These are phyloP conservation scores for Wakefieldia striispora DNA, from an alignment of 768 basidiomycete genomes.

Conservation along the genomic window DNA sequence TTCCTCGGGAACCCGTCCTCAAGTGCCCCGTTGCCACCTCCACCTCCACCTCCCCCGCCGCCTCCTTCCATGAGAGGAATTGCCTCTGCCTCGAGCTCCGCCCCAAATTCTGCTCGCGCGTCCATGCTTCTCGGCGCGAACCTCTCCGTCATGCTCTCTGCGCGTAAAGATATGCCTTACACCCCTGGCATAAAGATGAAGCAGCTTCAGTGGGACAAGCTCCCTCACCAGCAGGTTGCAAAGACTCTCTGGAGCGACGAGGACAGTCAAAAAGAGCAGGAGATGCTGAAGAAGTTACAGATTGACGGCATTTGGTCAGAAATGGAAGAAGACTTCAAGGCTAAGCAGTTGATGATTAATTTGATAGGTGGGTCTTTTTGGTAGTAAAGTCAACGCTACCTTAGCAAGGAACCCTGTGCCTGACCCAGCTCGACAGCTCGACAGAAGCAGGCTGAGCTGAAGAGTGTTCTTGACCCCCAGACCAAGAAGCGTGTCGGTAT, in stretches of 20 bases:
- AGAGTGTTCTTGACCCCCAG: constrained; percentile 86
- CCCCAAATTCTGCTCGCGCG: constrained; percentile 50
- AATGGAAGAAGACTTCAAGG: constrained; percentile 98
- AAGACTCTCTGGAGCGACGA: constrained; percentile 88
- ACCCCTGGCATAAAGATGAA: constrained; percentile 93
- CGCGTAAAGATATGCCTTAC: constrained; percentile 82
- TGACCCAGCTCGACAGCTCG: constrained; percentile 48
- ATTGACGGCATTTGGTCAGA: constrained; percentile 87
- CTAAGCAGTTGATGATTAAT: constrained; percentile 90
- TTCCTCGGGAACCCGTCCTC: constrained; percentile 27
- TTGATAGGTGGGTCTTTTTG: constrained; percentile 61
- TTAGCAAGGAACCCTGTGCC: neutral
- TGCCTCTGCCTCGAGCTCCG: constrained; percentile 36
- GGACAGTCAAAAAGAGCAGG: constrained; percentile 59
- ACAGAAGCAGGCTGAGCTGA: constrained; percentile 84
- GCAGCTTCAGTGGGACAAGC: constrained; percentile 97
- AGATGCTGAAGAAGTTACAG: constrained; percentile 81
- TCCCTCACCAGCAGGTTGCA: constrained; percentile 82
- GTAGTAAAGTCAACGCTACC: neutral
- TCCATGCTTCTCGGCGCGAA: constrained; percentile 61
- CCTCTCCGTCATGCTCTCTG: constrained; percentile 51
- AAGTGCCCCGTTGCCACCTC: constrained; percentile 24
- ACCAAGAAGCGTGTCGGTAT: constrained; percentile 92
- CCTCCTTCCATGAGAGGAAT: constrained; percentile 29
- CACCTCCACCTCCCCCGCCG: constrained; percentile 38